Evolutionary conservation across 2,329 filamentous ascomycete species (phyloP).

Genomic region (Xylaria sp.): DNA sequence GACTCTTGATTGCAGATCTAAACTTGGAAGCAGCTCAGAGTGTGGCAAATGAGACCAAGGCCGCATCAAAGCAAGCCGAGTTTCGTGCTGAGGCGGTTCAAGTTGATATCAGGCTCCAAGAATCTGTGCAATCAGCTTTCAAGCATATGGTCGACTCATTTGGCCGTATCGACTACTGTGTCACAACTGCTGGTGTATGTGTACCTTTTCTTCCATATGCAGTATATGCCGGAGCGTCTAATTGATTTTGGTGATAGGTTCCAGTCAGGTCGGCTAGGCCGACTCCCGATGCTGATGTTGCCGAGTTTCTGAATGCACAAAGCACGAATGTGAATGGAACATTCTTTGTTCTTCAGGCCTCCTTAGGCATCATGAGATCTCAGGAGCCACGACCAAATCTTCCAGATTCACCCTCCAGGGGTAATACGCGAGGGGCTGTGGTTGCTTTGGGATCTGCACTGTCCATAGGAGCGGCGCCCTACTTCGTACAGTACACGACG

Average conservation of each 20-base stretch:
- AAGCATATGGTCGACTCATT: constrained; percentile 21
- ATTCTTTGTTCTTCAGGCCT: constrained; percentile 23
- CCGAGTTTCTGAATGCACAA: constrained; percentile 29
- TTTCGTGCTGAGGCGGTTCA: constrained; percentile 28
- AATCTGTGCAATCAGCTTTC: constrained; percentile 25
- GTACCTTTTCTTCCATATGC: neutral
- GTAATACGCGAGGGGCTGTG: constrained; percentile 27
- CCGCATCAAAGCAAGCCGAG: constrained; percentile 16
- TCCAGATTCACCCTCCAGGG: constrained; percentile 11
- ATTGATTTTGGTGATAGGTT: neutral
- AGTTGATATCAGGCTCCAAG: constrained; percentile 18
- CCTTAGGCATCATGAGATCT: constrained; percentile 22
- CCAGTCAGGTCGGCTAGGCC: neutral
- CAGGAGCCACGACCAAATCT: constrained; percentile 26
- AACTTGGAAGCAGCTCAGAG: constrained; percentile 25
- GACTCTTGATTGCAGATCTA: constrained; percentile 31
- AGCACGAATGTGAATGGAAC: constrained; percentile 29
- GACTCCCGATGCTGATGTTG: constrained; percentile 25
- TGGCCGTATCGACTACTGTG: constrained; percentile 34
- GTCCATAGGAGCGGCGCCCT: constrained; percentile 7
- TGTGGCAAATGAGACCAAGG: constrained; percentile 12
- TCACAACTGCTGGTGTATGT: constrained; percentile 29
- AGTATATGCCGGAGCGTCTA: neutral
- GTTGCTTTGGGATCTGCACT: constrained; percentile 27
- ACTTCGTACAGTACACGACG: constrained; percentile 26